Evolutionary conservation across 495 filamentous ascomycete genomes (phyloP), one percentile per base, ranked within the genome.

Genomic region (Echria macrotheca): DNA sequence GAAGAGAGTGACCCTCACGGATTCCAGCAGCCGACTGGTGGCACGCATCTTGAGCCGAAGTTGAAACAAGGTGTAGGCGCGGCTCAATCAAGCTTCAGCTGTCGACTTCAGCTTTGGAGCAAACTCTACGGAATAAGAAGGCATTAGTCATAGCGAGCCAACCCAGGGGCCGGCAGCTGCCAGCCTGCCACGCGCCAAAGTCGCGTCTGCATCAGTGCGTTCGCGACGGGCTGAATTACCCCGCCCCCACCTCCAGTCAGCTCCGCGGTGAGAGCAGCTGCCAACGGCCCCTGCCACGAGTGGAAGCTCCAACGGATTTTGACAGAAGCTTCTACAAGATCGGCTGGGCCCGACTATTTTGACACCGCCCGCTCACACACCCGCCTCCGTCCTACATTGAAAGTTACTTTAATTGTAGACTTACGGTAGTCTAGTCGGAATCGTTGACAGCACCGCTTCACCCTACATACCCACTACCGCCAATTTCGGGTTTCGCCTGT

Each of bases 1-100:
- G 66, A 95, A 96, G 6, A 95, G 72, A 0, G 88, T 95, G 51
- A 96, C 75, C 28, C 84, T 78, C 55, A 77, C 80, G 6, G 76
- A 76, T 44, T 83, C 77, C 44, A 77, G 63, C 2, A 84, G 69
- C 32, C 67, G 58, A 15, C 39, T 15, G 0, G 71, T 67, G 18
- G 54, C 48, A 23, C 58, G 66, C 74, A 78, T 78, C 17, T 35
- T 52, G 6, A 19, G 26, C 6, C 12, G 21, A 8, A 8, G 19
- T 47, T n/a, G 44, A 28, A 18, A 19, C 14, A 26, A 35, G 14
- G 8, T 21, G 6, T 8, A 4, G 0, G 22, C n/a, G 38, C 38
- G 9, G 28, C 28, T 31, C 28, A 31, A 31, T 31, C 28, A 31
- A 31, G 28, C 28, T 6, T 31, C 28, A 31, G 12, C 28, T 31